phyloP scores from a whole-genome alignment of 306 rosid species.

The Neltuma alba region DNA sequence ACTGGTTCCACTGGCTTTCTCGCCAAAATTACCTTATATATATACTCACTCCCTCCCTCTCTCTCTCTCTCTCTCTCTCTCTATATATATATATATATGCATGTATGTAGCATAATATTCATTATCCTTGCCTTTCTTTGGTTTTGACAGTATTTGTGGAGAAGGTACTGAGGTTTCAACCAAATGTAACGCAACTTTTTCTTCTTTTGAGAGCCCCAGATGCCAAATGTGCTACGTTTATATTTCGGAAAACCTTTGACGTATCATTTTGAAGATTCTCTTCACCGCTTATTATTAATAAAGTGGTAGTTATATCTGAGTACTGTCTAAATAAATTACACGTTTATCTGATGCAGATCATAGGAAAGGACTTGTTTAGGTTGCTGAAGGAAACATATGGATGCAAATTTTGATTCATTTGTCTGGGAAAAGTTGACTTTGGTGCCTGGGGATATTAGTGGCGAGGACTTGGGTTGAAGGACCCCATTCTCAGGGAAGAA shows the following conservation, averaged over 20 bases:
- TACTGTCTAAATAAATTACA: neutral
- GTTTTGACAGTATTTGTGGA: neutral
- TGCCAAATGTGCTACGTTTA: neutral
- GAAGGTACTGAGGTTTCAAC: neutral
- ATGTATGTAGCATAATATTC: neutral
- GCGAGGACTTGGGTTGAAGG: slow-evolving; percentile 45
- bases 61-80: neutral
- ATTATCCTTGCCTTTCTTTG: neutral
- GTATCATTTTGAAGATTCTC: neutral
- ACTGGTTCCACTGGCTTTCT: neutral
- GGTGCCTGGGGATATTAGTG: slow-evolving; percentile 55
- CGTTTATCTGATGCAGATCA: slow-evolving; percentile 19
- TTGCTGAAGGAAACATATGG: slow-evolving; percentile 49
- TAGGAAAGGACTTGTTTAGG: slow-evolving; percentile 56
- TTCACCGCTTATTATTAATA: neutral
- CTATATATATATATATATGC: fast-evolving
- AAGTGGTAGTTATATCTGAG: neutral
- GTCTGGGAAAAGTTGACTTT: slow-evolving; percentile 38
- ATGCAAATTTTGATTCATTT: slow-evolving; percentile 26
- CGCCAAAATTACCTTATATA: neutral
- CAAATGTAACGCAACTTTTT: neutral
- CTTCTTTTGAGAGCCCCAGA: neutral
- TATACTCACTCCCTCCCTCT: no score
- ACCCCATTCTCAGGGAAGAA: slow-evolving; percentile 41
- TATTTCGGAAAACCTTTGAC: no score